A percentile compares a stretch with the other conserved stretches of the same genome.
Evolutionary conservation across 1,284 basidiomycete species (phyloP).

Genomic region (Pseudozyma tsukubaensis): DNA sequence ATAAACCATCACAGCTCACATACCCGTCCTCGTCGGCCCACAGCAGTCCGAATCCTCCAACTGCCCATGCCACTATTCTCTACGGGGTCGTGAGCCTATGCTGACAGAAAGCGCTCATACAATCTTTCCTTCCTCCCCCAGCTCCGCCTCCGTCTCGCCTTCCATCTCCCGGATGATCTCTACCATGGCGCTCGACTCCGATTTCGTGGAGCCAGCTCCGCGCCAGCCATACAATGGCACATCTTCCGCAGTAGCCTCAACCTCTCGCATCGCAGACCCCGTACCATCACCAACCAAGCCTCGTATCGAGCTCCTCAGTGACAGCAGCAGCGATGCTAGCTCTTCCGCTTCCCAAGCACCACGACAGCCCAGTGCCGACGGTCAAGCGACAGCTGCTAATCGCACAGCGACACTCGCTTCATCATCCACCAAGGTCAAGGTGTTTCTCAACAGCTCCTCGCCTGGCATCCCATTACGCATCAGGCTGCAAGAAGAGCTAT

Average conservation of each 20-base stretch:
- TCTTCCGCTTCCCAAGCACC: background rate
- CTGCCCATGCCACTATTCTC: too few species aligned
- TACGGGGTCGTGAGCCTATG: too few species aligned
- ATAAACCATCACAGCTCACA: too few species aligned
- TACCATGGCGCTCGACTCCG: conserved; percentile 4
- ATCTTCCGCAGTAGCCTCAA: conserved; percentile 9
- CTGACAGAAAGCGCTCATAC: too few species aligned
- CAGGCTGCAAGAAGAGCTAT: conserved; percentile 18
- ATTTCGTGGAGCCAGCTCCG: conserved; percentile 11
- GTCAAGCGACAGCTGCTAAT: background rate
- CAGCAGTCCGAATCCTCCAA: too few species aligned
- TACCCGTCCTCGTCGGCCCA: too few species aligned
- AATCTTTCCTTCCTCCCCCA: too few species aligned
- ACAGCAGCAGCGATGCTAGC: background rate
- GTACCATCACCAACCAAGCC: background rate
- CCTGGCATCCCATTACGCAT: conserved; percentile 31
- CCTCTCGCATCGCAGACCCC: background rate
- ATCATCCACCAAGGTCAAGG: conserved; percentile 8
- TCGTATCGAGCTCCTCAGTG: conserved; percentile 7
- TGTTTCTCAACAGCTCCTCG: conserved; percentile 28
- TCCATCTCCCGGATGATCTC: background rate
- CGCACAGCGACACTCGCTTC: background rate
- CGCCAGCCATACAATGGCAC: background rate
- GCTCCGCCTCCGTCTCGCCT: background rate
- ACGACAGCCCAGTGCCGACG: background rate